These are phyloP conservation scores for Pinus taeda DNA, from an alignment of 75 land plant species.

Conservation along the genomic window DNA sequence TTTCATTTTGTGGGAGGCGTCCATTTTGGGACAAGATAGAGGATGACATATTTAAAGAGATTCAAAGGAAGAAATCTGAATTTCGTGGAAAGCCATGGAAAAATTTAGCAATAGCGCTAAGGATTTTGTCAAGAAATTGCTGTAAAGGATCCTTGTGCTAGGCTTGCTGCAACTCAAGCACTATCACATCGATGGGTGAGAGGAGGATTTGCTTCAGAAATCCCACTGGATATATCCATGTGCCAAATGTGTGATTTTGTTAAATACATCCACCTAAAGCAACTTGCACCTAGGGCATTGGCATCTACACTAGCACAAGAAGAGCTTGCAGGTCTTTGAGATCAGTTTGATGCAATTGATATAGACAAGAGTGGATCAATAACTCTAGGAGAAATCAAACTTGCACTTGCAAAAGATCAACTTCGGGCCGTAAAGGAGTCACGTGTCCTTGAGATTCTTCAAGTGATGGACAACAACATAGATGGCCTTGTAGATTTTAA, in stretches of 20 bases:
- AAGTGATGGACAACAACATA: constrained; percentile 85
- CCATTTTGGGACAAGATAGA: constrained; percentile 99
- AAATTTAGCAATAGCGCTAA: constrained; percentile 71
- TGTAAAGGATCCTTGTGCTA: constrained; percentile 88
- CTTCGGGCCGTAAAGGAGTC: too few species aligned
- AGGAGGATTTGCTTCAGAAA: too few species aligned
- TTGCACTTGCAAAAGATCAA: too few species aligned
- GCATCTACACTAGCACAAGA: constrained; percentile 86
- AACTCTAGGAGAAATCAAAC: constrained; percentile 95
- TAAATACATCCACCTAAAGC: constrained; percentile 56
- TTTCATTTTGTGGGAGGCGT: constrained; percentile 90
- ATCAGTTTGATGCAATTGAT: constrained; percentile 98
- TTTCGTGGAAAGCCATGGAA: constrained; percentile 45
- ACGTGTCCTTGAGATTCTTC: too few species aligned
- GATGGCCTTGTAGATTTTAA: constrained; percentile 94
- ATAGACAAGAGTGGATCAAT: constrained; percentile 89
- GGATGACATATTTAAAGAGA: constrained; percentile 95
- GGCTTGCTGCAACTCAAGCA: constrained; percentile 96
- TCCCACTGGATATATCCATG: too few species aligned
- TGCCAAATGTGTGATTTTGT: too few species aligned
- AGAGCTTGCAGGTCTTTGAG: constrained; percentile 77
- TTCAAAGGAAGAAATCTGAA: constrained; percentile 82
- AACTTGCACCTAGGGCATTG: constrained; percentile 88
- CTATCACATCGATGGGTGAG: too few species aligned
- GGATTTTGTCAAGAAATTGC: constrained; percentile 83